Base-by-base conservation (phyloP, 495 filamentous ascomycete genomes). In the Amniculicola lignicola region DNA sequence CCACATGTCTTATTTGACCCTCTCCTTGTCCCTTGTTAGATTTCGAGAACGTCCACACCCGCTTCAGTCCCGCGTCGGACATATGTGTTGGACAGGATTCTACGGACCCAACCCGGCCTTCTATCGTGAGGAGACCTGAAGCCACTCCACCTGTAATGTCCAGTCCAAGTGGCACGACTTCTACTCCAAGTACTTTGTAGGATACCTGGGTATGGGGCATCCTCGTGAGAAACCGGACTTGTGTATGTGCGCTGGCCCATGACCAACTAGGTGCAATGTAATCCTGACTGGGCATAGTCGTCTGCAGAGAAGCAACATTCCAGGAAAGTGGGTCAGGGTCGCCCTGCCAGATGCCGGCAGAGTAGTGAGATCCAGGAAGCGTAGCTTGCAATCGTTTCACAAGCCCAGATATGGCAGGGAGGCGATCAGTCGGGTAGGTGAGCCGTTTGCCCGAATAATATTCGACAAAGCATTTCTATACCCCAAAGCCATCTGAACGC, bases 331-430 rank as follows among this genome's bases (percentile, higher is more conserved):
- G 33, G 31, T 6, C 33, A 11, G 33, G 10, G 19, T 54, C 39
- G 21, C 18, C 19, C 21, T 33, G 5, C 53, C 53, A 49, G 29
- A 49, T 28, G 2, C 53, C 43, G 3, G 42, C 42, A 15, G 31
- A n/a, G 22, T 57, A 57, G 40, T 27, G 33, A 3, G 18, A 21
- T 11, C 4, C 15, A 33, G 23, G 24, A 15, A 42, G 19, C 4
- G 5, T 12, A 22, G 3, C 3, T 25, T 47, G 15, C 25, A 48
- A n/a, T 31, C 21, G 48, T 19, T 49, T 57, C 2, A 25, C 42
- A 16, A 57, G 23, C 19, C 46, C 46, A 14, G 45, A 51, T 2
- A 59, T 14, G 5, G 48, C 56, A 11, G 56, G 48, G 14, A 57
- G 38, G 7, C 54, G 31, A 23, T 57, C 54, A 14, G 9, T 33